A percentile compares a stretch with the other conserved stretches of the same genome.
Conservation (phyloP, 495 filamentous ascomycete genomes). For the Astrothelium subdiscretum region DNA sequence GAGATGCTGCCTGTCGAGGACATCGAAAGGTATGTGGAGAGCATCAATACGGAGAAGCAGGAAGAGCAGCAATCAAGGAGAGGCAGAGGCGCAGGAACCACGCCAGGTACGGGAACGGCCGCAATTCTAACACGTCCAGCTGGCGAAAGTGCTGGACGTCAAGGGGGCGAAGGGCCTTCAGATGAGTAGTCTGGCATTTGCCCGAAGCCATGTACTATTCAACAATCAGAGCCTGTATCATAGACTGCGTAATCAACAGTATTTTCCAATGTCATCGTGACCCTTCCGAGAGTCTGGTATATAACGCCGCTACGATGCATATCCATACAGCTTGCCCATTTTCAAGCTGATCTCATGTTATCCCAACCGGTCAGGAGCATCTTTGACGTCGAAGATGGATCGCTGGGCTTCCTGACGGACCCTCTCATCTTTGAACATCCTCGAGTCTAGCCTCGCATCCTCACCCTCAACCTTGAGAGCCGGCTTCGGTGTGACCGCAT, state of each 20-base stretch:
- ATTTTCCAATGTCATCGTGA: neutral
- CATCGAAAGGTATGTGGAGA: slow-evolving; percentile 94
- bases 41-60: slow-evolving; percentile 97
- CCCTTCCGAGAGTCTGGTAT: neutral
- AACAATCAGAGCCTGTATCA: neutral
- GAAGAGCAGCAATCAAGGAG: slow-evolving; percentile 97
- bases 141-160: slow-evolving; percentile 23
- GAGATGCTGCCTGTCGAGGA: slow-evolving; percentile 95
- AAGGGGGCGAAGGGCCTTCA: slow-evolving; percentile 1
- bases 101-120: slow-evolving; percentile 62
- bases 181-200: neutral
- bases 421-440: slow-evolving; percentile 91
- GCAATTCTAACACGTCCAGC: slow-evolving; percentile 63
- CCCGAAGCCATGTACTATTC: neutral
- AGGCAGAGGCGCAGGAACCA: slow-evolving; percentile 46
- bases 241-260: neutral
- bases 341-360: slow-evolving; percentile 27
- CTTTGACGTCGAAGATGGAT: slow-evolving; percentile 57
- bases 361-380: slow-evolving; percentile 62
- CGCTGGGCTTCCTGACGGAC: slow-evolving; percentile 33
- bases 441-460: slow-evolving; percentile 68
- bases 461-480: slow-evolving; percentile 77
- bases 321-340: neutral
- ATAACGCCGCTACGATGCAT: neutral
- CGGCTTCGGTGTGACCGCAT: slow-evolving; percentile 71